phyloP scores from a whole-genome alignment of 2,329 filamentous ascomycete genomes.

The Ceratocystiopsis minuta region DNA sequence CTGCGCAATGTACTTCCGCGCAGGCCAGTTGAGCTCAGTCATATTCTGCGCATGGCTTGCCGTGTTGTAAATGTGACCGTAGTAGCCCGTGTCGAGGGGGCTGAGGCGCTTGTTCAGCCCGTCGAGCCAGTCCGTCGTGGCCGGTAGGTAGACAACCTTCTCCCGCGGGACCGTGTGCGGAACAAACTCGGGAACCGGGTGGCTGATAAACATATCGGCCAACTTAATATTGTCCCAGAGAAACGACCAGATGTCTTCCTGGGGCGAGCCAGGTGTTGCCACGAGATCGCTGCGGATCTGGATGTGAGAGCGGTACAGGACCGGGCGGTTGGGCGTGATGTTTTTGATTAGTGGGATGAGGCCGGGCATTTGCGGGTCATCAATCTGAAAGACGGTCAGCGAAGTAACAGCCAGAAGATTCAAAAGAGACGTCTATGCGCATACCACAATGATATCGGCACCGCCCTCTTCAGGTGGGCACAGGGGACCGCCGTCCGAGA shows the following conservation, averaged over 20 bases:
- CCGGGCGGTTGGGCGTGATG: constrained; percentile 50
- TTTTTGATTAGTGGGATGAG: constrained; percentile 60
- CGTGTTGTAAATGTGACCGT: constrained; percentile 53
- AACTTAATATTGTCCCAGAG: constrained; percentile 54
- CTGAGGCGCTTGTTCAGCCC: constrained; percentile 61
- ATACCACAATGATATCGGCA: constrained; percentile 53
- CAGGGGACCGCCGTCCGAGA: constrained; percentile 48
- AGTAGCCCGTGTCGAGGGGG: constrained; percentile 54
- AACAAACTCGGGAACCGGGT: constrained; percentile 61
- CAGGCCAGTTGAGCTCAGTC: constrained; percentile 38
- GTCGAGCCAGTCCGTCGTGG: constrained; percentile 71
- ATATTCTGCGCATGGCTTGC: constrained; percentile 41
- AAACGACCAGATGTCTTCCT: constrained; percentile 57
- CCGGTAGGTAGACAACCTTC: constrained; percentile 58
- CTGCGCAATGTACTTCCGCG: constrained; percentile 58
- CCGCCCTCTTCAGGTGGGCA: constrained; percentile 47
- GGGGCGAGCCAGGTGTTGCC: constrained; percentile 42
- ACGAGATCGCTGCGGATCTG: constrained; percentile 63
- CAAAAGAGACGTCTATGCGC: constrained; percentile 6
- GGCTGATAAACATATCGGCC: constrained; percentile 65
- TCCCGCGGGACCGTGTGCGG: constrained; percentile 45
- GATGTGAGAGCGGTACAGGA: constrained; percentile 70
- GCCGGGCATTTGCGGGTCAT: constrained; percentile 72
- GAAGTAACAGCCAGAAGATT: too few relatives aligned
- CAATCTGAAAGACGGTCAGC: constrained; percentile 28